phyloP scores from a whole-genome alignment of 805 yeast genomes.

The Wickerhamomyces alni region DNA sequence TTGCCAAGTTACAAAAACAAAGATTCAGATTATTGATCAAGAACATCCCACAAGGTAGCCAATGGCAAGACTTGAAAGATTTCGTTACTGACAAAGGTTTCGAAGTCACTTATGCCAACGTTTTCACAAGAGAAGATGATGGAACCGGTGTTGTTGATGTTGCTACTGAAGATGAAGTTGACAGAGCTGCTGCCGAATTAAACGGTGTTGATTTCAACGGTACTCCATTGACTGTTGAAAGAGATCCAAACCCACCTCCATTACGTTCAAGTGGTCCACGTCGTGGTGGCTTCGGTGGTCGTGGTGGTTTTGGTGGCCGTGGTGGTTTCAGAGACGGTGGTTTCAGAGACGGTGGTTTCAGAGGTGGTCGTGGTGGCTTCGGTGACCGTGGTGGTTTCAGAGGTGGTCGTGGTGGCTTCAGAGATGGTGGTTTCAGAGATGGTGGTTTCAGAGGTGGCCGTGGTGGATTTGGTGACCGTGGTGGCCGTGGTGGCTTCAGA shows the following conservation, averaged over 20 bases:
- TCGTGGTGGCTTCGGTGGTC: constrained; percentile 32
- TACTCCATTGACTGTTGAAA: constrained; percentile 64
- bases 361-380: constrained; percentile 36
- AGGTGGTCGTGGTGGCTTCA: constrained; percentile 36
- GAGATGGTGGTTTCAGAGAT: constrained; percentile 25
- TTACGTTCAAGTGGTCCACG: constrained; percentile 27
- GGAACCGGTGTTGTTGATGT: constrained; percentile 43
- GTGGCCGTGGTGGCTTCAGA: constrained; percentile 34
- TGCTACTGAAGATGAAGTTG: constrained; percentile 66
- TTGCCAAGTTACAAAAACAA: constrained; percentile 45
- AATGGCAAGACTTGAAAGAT: constrained; percentile 90
- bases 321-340: constrained; percentile 36
- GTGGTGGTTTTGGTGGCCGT: constrained; percentile 34
- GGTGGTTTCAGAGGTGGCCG: constrained; percentile 32
- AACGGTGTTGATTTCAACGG: constrained; percentile 72
- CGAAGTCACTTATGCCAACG: constrained; percentile 55
- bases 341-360: constrained; percentile 33
- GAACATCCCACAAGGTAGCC: constrained; percentile 67
- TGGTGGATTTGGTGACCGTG: constrained; percentile 32
- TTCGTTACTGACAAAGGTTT: constrained; percentile 72
- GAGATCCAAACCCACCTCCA: constrained; percentile 56
- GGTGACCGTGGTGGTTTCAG: constrained; percentile 30
- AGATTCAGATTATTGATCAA: constrained; percentile 66
- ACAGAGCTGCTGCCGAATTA: constrained; percentile 64
- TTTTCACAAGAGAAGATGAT: constrained; percentile 38